phyloP scores from a whole-genome alignment of 345 rosid genomes.

The Hibiscus mutabilis region DNA sequence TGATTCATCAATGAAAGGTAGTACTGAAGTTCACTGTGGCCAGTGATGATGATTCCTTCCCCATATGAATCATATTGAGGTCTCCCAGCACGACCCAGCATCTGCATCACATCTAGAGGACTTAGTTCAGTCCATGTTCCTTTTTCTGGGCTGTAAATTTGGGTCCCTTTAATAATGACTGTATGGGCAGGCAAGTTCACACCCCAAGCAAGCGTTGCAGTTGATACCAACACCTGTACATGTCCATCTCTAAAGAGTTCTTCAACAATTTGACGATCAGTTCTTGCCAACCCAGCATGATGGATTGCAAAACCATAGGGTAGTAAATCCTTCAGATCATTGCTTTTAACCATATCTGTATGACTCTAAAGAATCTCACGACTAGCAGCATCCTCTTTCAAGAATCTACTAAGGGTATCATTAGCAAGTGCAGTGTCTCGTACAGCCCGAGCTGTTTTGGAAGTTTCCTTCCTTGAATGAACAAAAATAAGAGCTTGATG shows the following conservation, averaged over 20 bases:
- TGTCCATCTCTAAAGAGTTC: slow-evolving; percentile 64
- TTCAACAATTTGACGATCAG: slow-evolving; percentile 83
- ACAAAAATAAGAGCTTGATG: slow-evolving; percentile 96
- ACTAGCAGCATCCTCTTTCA: slow-evolving; percentile 82
- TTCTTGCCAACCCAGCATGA: slow-evolving; percentile 92
- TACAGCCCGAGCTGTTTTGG: slow-evolving; percentile 83
- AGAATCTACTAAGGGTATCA: slow-evolving; percentile 72
- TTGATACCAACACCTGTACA: slow-evolving; percentile 85
- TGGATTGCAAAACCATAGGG: slow-evolving; percentile 94
- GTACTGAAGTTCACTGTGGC: slow-evolving; percentile 79
- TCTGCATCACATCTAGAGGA: slow-evolving; percentile 97
- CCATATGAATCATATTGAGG: slow-evolving; percentile 92
- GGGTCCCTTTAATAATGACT: slow-evolving; percentile 92
- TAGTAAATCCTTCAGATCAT: slow-evolving; percentile 73
- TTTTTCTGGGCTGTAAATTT: slow-evolving; percentile 93
- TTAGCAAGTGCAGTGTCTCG: slow-evolving; percentile 81
- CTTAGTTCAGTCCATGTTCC: slow-evolving; percentile 97
- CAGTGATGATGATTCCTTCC: slow-evolving; percentile 95
- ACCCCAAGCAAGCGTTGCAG: slow-evolving; percentile 99
- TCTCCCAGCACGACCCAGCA: slow-evolving; percentile 99
- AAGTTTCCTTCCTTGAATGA: slow-evolving; percentile 91
- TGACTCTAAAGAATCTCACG: slow-evolving; percentile 75
- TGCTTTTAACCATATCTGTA: slow-evolving; percentile 56
- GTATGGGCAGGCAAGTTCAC: slow-evolving; percentile 92
- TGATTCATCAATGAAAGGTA: slow-evolving; percentile 95